Conservation (phyloP, 2,329 filamentous ascomycete genomes). For the Uncinocarpus reesii region DNA sequence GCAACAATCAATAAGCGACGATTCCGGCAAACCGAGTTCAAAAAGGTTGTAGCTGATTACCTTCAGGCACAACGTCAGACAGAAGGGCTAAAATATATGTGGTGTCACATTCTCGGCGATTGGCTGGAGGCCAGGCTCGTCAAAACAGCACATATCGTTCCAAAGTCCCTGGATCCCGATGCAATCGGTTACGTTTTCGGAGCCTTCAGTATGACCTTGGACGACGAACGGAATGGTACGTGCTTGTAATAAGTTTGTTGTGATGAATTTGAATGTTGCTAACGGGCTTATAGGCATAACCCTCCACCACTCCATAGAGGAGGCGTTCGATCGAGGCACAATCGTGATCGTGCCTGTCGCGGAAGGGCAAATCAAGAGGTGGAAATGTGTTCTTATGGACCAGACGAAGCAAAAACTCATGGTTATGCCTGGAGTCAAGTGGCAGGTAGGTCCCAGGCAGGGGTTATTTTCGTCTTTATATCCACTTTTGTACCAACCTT, state of each 20-base stretch:
- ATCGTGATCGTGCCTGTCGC: constrained; percentile 4
- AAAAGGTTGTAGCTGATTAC: background rate
- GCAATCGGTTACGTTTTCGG: constrained; percentile 2
- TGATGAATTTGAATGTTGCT: too few species aligned
- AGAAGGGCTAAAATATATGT: background rate
- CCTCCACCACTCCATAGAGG: background rate
- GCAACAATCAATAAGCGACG: background rate
- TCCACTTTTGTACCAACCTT: too few species aligned
- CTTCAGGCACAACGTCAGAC: background rate
- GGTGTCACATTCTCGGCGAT: background rate
- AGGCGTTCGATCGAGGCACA: background rate
- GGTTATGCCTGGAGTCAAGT: background rate
- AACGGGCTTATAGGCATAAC: background rate
- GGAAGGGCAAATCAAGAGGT: background rate
- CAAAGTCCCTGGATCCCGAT: background rate
- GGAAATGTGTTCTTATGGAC: constrained; percentile 2
- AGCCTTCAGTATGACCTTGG: background rate
- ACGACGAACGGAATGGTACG: constrained; percentile 9
- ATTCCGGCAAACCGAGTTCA: constrained; percentile 3
- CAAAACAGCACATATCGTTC: background rate
- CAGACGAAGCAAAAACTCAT: background rate
- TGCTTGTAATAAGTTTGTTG: background rate
- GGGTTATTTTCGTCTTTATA: background rate
- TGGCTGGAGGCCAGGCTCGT: background rate
- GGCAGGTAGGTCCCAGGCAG: background rate